Evolutionary conservation across 495 filamentous ascomycete species (phyloP).

Genomic region (Bathelium albidoporum): DNA sequence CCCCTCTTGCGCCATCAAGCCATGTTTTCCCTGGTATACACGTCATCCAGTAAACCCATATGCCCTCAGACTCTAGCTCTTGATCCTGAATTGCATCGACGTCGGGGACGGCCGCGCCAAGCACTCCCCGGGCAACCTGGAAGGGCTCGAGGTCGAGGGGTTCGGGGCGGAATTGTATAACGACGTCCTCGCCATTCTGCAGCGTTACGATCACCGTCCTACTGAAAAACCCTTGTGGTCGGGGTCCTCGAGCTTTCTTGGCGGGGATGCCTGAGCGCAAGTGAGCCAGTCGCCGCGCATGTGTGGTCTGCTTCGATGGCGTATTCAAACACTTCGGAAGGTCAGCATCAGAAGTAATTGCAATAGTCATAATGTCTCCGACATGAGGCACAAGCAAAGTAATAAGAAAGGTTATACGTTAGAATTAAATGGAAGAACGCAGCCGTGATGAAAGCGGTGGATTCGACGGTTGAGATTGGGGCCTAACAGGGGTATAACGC

Average conservation of each 20-base stretch:
- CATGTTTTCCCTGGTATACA: conserved; percentile 1
- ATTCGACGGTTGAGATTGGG: too few species aligned
- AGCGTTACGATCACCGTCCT: not conserved
- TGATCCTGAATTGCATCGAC: not conserved
- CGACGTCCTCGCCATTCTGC: not conserved
- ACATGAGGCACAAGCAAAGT: too few species aligned
- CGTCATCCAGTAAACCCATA: not conserved
- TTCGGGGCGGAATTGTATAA: not conserved
- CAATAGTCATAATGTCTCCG: not conserved
- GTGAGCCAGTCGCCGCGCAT: not conserved
- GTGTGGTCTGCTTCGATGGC: not conserved
- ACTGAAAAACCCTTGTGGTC: not conserved
- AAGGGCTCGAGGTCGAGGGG: not conserved
- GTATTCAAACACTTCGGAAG: not conserved
- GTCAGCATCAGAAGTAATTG: not conserved
- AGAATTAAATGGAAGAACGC: too few species aligned
- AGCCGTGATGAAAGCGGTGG: too few species aligned
- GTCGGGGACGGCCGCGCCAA: not conserved
- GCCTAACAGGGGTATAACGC: too few species aligned
- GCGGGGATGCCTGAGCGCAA: not conserved
- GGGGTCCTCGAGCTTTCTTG: not conserved
- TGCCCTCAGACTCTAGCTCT: not conserved
- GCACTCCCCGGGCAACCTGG: not conserved
- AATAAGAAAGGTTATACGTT: too few species aligned
- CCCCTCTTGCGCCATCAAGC: not conserved